Evolutionary conservation across 345 rosid genomes (phyloP).

Genomic region (Dimocarpus longan): DNA sequence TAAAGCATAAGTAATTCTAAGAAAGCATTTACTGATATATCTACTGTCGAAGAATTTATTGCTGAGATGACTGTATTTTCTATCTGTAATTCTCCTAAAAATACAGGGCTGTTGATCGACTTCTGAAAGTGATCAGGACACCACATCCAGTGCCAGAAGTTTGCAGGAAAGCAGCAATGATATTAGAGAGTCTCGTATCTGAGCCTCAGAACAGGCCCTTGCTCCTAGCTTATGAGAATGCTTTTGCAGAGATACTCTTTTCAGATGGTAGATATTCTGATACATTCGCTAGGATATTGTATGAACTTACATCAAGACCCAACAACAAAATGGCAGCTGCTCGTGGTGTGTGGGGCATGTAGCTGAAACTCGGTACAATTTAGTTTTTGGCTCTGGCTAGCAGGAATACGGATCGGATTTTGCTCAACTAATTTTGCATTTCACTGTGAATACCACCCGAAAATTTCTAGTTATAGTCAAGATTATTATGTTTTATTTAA

Average conservation of each 20-base stretch:
- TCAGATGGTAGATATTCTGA: conserved; percentile 84
- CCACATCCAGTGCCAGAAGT: conserved; percentile 96
- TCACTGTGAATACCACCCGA: conserved; percentile 18
- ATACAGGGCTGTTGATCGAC: conserved; percentile 91
- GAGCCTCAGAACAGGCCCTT: conserved; percentile 90
- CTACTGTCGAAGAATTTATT: not conserved
- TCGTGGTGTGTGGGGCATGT: conserved; percentile 94
- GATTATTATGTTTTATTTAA: not conserved
- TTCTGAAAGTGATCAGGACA: conserved; percentile 74
- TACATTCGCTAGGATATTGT: conserved; percentile 89
- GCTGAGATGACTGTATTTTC: conserved; percentile 3
- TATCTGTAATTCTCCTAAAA: conserved; percentile 5
- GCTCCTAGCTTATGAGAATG: conserved; percentile 80
- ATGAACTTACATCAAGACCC: conserved; percentile 87
- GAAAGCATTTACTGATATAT: not conserved
- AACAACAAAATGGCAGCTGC: conserved; percentile 83
- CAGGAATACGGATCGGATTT: conserved; percentile 4
- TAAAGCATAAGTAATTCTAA: not conserved
- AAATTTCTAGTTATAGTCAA: not conserved
- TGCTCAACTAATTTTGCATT: not conserved
- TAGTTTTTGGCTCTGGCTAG: not conserved
- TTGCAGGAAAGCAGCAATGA: conserved; percentile 94
- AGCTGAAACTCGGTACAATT: conserved; percentile 21
- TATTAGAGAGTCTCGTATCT: conserved; percentile 82
- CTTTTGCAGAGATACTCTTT: conserved; percentile 89